Evolutionary conservation across 768 basidiomycete genomes (phyloP), one percentile per base, ranked within the genome.

Genomic region (Lactarius sanguifluus): DNA sequence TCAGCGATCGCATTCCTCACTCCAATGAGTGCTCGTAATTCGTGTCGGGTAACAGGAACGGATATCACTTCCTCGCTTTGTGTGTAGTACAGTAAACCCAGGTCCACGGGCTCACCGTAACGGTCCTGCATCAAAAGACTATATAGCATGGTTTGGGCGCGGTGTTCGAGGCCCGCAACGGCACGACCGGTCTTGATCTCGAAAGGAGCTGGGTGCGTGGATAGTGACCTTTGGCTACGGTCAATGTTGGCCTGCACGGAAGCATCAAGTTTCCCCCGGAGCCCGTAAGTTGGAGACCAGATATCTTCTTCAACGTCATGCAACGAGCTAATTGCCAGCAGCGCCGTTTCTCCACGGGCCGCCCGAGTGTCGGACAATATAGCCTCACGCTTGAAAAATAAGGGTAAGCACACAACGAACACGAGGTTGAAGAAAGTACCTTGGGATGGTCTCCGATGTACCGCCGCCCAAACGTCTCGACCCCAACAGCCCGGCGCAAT

Each of bases 111-210:
- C 6, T 85, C 83, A 6, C 88, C 92, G 72, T 98, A 98, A n/a
- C 96, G 85, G 74, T 98, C 96, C 45, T 86, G 85, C 71, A 94
- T 86, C 1, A 99, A 82, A 5, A 98, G 80, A 1, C 94, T 96
- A 75, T 99, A 99, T 4, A 99, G 79, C 89, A 98, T 95, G 1
- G 97, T 99, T 77, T 99, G 97, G 0, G 97, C 97, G 43, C 97
- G 90, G 76, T 98, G 96, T 70, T 96, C 94, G 86, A 95, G 87
- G 2, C 85, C 83, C 0, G 86, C 89, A 7, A 81, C 79, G 0
- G 89, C 79, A 36, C 90, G 83, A 2, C 97, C 97, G 0, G 97
- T 99, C 78, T 99, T 99, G 78, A 99, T 93, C 76, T 99, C 97
- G 61, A 99, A 87, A 1, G 96, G 96, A 71, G 89, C 81, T 0